Evolutionary conservation across 805 yeast species (phyloP).

Genomic region (Wickerhamomyces ciferrii): DNA sequence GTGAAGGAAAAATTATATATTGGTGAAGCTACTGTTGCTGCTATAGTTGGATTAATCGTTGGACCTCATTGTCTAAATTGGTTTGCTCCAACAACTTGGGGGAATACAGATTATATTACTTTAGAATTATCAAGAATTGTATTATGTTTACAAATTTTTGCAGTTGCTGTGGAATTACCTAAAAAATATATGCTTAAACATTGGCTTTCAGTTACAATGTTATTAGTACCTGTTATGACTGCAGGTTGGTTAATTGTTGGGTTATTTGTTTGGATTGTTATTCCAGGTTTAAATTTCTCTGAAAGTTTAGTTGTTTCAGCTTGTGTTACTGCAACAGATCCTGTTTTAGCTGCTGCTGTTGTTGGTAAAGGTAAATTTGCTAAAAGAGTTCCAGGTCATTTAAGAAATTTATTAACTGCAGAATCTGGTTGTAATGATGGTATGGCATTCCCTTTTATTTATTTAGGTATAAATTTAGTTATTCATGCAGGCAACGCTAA

Average conservation of each 20-base stretch:
- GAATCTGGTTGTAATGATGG: conserved; percentile 93
- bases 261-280: conserved; percentile 68
- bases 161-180: conserved; percentile 92
- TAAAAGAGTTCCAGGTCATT: conserved; percentile 86
- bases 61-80: conserved; percentile 85
- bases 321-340: conserved; percentile 93
- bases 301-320: conserved; percentile 75
- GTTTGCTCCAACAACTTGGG: conserved; percentile 85
- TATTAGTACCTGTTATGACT: conserved; percentile 85
- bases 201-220: conserved; percentile 69
- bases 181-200: conserved; percentile 82
- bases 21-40: conserved; percentile 90
- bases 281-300: conserved; percentile 68
- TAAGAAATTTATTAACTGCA: conserved; percentile 76
- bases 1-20: conserved; percentile 80
- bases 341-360: conserved; percentile 91
- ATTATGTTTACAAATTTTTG: conserved; percentile 83
- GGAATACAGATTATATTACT: conserved; percentile 76
- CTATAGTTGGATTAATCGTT: conserved; percentile 77
- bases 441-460: conserved; percentile 91
- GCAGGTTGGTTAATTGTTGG: conserved; percentile 85
- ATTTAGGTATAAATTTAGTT: conserved; percentile 61
- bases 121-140: conserved; percentile 80
- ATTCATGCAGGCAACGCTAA: conserved; percentile 60
- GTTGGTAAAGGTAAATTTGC: conserved; percentile 94